Conservation (phyloP, 2,329 filamentous ascomycete genomes). For the Pseudocercospora fijiensis region DNA sequence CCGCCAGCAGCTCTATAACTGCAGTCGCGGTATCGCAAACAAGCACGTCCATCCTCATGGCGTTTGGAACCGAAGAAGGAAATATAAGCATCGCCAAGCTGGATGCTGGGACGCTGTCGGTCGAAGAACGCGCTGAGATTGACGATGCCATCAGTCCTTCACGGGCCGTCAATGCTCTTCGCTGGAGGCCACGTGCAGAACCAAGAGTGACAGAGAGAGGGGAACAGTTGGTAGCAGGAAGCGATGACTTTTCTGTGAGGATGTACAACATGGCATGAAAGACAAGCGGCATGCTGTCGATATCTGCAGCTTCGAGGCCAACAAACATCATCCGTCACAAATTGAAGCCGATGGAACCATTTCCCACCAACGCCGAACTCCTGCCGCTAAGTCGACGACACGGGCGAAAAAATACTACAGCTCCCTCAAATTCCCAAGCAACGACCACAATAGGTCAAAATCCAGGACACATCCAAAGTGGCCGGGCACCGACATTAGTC, state of each 20-base stretch:
- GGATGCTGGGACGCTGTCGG: conserved; percentile 11
- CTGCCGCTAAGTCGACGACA: background rate
- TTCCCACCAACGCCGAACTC: background rate
- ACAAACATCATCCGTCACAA: background rate
- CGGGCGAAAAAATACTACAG: background rate
- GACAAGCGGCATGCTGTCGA: background rate
- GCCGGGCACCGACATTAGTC: background rate
- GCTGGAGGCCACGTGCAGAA: conserved; percentile 32
- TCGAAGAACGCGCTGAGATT: conserved; percentile 16
- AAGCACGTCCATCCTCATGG: conserved; percentile 17
- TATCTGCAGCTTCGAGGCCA: too few relatives aligned
- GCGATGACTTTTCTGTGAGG: conserved; percentile 45
- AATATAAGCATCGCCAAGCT: conserved; percentile 24
- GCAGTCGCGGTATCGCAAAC: conserved; percentile 34
- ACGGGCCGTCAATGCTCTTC: conserved; percentile 32
- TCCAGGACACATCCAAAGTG: conserved; percentile 1
- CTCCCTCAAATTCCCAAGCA: background rate
- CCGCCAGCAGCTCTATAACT: conserved; percentile 35
- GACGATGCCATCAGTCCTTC: conserved; percentile 24
- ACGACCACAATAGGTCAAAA: background rate
- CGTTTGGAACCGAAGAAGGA: conserved; percentile 36
- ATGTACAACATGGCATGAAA: conserved; percentile 31
- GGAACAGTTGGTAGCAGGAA: conserved; percentile 42
- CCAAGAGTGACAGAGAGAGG: background rate
- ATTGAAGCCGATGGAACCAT: background rate